Evolutionary conservation across 495 filamentous ascomycete species (phyloP), one percentile per base, ranked within the genome.

Genomic region (Neurospora sp.): DNA sequence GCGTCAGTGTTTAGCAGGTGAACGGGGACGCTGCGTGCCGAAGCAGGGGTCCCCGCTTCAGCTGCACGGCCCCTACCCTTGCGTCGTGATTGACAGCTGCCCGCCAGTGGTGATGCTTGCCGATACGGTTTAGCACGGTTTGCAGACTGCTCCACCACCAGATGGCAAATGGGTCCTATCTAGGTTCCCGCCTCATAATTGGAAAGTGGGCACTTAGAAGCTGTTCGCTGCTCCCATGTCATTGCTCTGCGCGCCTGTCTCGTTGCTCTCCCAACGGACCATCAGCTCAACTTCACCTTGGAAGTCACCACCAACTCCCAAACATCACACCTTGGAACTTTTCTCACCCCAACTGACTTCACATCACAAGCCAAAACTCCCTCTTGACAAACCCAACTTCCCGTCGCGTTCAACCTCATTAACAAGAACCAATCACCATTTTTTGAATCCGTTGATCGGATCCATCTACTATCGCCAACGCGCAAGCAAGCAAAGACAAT

Each of bases 41-140:
- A 69, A 31, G 37, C 28, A 31, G 5, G 69, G 42, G 19, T 31
- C 19, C n/a, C 48, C 21, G 36, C 71, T 66, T 39, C 45, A 31
- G 19, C 28, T n/a, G 34, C 24, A 69, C 71, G 54, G 71, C 19
- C 19, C 43, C 54, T 38, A 69, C 71, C 43, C 34, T 70, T 70
- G 43, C 37, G 42, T 31, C 21, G 5, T 19, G 28, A 34, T 24
- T 72, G 70, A 71, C 79, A 78, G 76, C 78, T 80, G 78, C 75
- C 78, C 76, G 76, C 78, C 75, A 77, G 69, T 78, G 72, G 76
- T 74, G 71, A 79, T 36, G 70, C 40, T 70, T 39, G 42, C 39
- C 42, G 72, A 70, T 62, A 43, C 19, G 70, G 40, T 71, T 72
- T 74, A 73, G 69, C 4, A 71, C 37, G 40, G 17, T 48, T 62